A percentile compares a stretch with the other conserved stretches of the same genome.
Evolutionary conservation across 176 grass and related monocot species (phyloP).

Genomic region (Aegilops umbellulata): DNA sequence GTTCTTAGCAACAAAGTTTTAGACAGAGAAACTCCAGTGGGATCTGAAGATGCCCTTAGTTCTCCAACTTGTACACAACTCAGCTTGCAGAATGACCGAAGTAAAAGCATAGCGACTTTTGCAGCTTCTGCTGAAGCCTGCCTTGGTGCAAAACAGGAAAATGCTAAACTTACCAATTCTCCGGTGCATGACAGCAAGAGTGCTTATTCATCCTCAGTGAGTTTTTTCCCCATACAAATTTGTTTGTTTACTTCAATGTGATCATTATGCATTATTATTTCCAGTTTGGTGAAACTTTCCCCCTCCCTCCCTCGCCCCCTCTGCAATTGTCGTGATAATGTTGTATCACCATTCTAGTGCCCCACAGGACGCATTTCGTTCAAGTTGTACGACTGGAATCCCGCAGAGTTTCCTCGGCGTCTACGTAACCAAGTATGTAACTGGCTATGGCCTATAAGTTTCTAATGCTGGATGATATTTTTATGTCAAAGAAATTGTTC

Average conservation of each 20-base stretch:
- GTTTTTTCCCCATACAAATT: background rate
- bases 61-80: slow-evolving; percentile 68
- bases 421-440: slow-evolving; percentile 84
- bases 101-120: slow-evolving; percentile 49
- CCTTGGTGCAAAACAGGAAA: slow-evolving; percentile 58
- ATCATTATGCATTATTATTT: slow-evolving; percentile 17
- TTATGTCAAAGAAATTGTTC: background rate
- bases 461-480: slow-evolving; percentile 15
- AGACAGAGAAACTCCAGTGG: slow-evolving; percentile 61
- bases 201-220: slow-evolving; percentile 80
- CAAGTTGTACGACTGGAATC: slow-evolving; percentile 99
- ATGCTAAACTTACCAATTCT: slow-evolving; percentile 54
- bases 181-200: slow-evolving; percentile 63
- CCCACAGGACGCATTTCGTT: slow-evolving; percentile 98
- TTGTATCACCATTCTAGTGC: slow-evolving; percentile 71
- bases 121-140: slow-evolving; percentile 54
- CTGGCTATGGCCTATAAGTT: slow-evolving; percentile 16
- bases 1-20: slow-evolving; percentile 57
- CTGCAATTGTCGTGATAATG: slow-evolving; percentile 25
- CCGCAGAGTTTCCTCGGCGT: slow-evolving; percentile 95
- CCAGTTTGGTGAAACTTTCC: background rate
- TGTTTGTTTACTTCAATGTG: slow-evolving; percentile 1
- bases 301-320: background rate
- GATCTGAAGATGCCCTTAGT: slow-evolving; percentile 68
- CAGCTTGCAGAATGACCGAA: slow-evolving; percentile 59